Evolutionary conservation across 1,284 basidiomycete species (phyloP).

Genomic region (Macrocystidia cucumis): DNA sequence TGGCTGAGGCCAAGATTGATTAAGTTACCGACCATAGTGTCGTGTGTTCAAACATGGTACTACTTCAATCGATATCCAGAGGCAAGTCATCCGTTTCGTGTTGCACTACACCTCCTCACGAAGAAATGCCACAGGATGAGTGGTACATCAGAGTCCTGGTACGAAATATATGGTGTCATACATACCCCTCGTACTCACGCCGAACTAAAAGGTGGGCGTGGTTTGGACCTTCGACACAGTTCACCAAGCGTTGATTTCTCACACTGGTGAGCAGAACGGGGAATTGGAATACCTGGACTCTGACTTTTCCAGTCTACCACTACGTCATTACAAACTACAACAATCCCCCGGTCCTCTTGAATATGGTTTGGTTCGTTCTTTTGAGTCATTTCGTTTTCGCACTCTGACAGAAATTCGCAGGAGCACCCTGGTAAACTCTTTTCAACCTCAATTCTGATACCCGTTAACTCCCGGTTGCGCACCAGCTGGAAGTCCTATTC

Average conservation of each 20-base stretch:
- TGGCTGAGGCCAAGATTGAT: neutral
- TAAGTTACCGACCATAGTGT: slow-evolving; percentile 24
- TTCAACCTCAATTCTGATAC: neutral
- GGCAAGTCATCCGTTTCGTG: slow-evolving; percentile 14
- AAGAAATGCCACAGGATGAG: slow-evolving; percentile 23
- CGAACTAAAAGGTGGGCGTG: slow-evolving; percentile 24
- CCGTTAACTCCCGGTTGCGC: slow-evolving; percentile 1
- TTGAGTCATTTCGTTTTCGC: too few species aligned
- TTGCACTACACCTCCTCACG: neutral
- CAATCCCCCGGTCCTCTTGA: slow-evolving; percentile 26
- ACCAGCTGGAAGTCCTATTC: slow-evolving; percentile 44
- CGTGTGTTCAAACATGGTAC: slow-evolving; percentile 47
- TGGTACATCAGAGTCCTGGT: slow-evolving; percentile 44
- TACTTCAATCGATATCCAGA: slow-evolving; percentile 40
- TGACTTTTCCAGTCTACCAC: slow-evolving; percentile 31
- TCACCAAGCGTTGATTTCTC: slow-evolving; percentile 45
- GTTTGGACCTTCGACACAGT: slow-evolving; percentile 41
- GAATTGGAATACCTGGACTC: slow-evolving; percentile 1
- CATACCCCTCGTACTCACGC: neutral
- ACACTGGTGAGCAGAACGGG: slow-evolving; percentile 29
- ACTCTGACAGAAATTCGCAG: slow-evolving; percentile 18
- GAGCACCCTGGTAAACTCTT: slow-evolving; percentile 34
- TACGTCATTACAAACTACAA: slow-evolving; percentile 45
- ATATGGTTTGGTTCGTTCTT: slow-evolving; percentile 42
- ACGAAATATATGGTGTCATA: slow-evolving; percentile 8